Conservation (phyloP, 2,329 filamentous ascomycete genomes). For the Aspergillus floridensis region DNA sequence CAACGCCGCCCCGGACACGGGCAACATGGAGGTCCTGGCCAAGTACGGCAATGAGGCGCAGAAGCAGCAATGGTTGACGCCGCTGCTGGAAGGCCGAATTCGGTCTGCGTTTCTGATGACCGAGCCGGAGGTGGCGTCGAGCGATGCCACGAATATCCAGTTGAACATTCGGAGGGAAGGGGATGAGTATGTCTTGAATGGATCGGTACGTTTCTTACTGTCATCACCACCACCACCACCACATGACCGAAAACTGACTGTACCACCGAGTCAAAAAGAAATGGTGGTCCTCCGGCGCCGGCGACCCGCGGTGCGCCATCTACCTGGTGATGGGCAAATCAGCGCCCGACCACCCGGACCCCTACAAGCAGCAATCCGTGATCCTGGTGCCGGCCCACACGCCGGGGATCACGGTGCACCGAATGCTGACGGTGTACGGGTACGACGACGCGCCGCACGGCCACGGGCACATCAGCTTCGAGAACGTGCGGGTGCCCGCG, state of each 20-base stretch:
- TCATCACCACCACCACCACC: too few species aligned
- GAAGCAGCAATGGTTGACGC: slow-evolving; percentile 78
- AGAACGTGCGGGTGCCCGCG: slow-evolving; percentile 82
- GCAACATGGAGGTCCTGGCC: slow-evolving; percentile 92
- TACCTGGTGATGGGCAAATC: slow-evolving; percentile 98
- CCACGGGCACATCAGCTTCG: slow-evolving; percentile 87
- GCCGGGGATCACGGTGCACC: slow-evolving; percentile 84
- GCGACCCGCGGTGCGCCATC: slow-evolving; percentile 85
- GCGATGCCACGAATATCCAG: slow-evolving; percentile 90
- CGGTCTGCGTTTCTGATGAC: slow-evolving; percentile 93
- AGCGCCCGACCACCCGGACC: slow-evolving; percentile 69
- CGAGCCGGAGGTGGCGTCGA: slow-evolving; percentile 82
- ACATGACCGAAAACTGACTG: neutral
- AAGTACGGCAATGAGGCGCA: slow-evolving; percentile 85
- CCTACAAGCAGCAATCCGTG: slow-evolving; percentile 90
- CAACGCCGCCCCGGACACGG: slow-evolving; percentile 86
- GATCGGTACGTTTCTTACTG: slow-evolving; percentile 56
- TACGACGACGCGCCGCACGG: slow-evolving; percentile 98
- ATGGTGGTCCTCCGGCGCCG: slow-evolving; percentile 98
- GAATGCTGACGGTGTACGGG: slow-evolving; percentile 91
- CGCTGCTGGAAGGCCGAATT: slow-evolving; percentile 79
- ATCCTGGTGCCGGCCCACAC: slow-evolving; percentile 79
- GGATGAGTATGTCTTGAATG: slow-evolving; percentile 87
- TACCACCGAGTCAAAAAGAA: slow-evolving; percentile 57
- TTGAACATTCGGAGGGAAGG: slow-evolving; percentile 79